A percentile compares a stretch with the other conserved stretches of the same genome.
These are phyloP conservation scores for Ensete glaucum DNA, from an alignment of 176 grass and related monocot species.

Conservation along the genomic window DNA sequence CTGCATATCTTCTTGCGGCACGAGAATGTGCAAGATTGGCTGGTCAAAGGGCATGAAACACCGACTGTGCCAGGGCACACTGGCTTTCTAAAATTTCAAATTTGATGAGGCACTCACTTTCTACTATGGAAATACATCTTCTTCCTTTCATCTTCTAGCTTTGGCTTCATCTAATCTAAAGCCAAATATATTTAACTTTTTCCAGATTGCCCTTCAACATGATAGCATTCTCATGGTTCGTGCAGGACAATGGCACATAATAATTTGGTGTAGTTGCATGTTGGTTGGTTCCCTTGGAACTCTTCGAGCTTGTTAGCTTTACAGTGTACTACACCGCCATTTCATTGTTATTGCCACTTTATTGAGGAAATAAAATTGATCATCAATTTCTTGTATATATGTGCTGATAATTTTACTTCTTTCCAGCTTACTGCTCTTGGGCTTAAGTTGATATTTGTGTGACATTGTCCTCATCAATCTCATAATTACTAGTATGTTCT, in stretches of 20 bases:
- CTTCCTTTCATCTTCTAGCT: conserved; percentile 22
- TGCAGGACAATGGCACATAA: conserved; percentile 31
- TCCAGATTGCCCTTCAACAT: conserved; percentile 28
- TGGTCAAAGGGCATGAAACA: conserved; percentile 46
- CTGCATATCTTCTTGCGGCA: conserved; percentile 18
- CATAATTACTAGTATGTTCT: neutral
- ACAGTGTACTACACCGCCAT: conserved; percentile 18
- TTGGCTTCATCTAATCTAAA: conserved; percentile 35
- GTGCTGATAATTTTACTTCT: neutral
- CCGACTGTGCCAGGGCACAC: conserved; percentile 62
- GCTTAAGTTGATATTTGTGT: neutral
- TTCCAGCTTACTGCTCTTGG: neutral
- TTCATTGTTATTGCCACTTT: neutral
- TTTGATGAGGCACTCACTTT: conserved; percentile 35
- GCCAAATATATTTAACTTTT: conserved; percentile 25
- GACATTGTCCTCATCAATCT: neutral
- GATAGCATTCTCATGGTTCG: conserved; percentile 26
- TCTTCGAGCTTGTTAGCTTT: conserved; percentile 14
- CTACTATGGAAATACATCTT: conserved; percentile 27
- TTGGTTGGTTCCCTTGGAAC: conserved; percentile 25
- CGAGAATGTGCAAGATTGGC: conserved; percentile 53
- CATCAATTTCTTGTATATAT: neutral
- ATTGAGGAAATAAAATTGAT: conserved; percentile 12
- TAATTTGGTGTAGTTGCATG: conserved; percentile 31
- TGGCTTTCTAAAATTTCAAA: conserved; percentile 34